Evolutionary conservation across 805 yeast genomes (phyloP).

Genomic region (Cyberlindnera xishuangbannaensis): DNA sequence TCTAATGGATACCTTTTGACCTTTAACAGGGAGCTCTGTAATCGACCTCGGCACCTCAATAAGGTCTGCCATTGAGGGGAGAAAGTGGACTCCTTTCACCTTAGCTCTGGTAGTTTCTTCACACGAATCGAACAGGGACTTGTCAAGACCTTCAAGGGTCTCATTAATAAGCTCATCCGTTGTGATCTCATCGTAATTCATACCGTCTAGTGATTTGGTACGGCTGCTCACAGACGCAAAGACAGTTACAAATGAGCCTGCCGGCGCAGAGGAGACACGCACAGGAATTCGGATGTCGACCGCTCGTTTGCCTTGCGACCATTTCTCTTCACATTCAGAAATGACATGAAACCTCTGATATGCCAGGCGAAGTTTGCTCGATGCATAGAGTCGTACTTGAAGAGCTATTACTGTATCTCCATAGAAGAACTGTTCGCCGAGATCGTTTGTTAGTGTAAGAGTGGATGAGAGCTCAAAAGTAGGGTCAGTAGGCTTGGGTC

Average conservation of each 20-base stretch:
- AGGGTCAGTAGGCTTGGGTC: conserved; percentile 9
- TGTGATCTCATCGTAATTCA: conserved; percentile 7
- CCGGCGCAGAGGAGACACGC: not conserved
- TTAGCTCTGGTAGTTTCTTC: conserved; percentile 1
- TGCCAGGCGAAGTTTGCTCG: conserved; percentile 1
- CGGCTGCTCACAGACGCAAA: conserved; percentile 7
- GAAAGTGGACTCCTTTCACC: conserved; percentile 5
- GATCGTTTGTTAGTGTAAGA: conserved; percentile 31
- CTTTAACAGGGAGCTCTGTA: conserved; percentile 12
- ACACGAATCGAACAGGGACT: conserved; percentile 5
- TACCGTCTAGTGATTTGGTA: conserved; percentile 6
- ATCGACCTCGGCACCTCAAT: conserved; percentile 14
- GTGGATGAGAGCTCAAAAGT: conserved; percentile 18
- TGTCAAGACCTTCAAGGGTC: conserved; percentile 9
- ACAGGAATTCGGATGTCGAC: conserved; percentile 6
- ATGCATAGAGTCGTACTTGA: conserved; percentile 6
- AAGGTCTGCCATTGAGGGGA: conserved; percentile 15
- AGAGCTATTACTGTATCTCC: conserved; percentile 23
- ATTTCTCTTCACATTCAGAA: conserved; percentile 2
- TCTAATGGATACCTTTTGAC: conserved; percentile 18
- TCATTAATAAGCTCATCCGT: conserved; percentile 11
- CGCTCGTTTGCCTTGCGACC: conserved; percentile 22
- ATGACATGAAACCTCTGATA: conserved; percentile 2
- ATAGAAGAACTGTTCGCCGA: conserved; percentile 34
- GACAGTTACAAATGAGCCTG: conserved; percentile 11